A percentile compares a stretch with the other conserved stretches of the same genome.
Evolutionary conservation across 805 yeast species (phyloP).

Genomic region (Hyphopichia homilentoma): DNA sequence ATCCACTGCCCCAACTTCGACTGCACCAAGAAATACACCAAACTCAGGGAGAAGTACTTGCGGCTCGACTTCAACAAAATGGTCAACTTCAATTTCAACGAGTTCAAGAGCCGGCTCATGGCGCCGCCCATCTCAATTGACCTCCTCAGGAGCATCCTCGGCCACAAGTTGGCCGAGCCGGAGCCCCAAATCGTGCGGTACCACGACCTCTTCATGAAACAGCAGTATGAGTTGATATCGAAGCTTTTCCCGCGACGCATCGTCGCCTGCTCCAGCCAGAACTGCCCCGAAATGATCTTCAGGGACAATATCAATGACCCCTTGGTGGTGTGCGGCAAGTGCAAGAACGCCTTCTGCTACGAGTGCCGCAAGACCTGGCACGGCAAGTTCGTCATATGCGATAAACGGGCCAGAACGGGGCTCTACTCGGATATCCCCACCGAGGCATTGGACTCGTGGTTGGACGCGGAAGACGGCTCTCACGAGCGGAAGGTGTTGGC

Average conservation of each 20-base stretch:
- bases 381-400: conserved; percentile 48
- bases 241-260: conserved; percentile 46
- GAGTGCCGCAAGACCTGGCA: conserved; percentile 62
- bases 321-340: conserved; percentile 46
- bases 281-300: conserved; percentile 47
- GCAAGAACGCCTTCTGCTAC: conserved; percentile 53
- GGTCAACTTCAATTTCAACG: conserved; percentile 17
- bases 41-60: conserved; percentile 13
- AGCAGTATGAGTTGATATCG: conserved; percentile 41
- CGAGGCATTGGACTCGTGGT: conserved; percentile 33
- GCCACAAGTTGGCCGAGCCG: conserved; percentile 7
- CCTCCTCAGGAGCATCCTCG: conserved; percentile 28
- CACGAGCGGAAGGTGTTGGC: conserved; percentile 30
- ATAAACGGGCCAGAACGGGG: conserved; percentile 11
- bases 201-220: conserved; percentile 29
- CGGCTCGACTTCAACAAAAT: conserved; percentile 10
- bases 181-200: conserved; percentile 32
- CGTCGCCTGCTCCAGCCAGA: conserved; percentile 51
- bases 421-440: conserved; percentile 24
- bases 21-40: conserved; percentile 30
- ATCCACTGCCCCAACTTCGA: conserved; percentile 59
- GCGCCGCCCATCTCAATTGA: conserved; percentile 35
- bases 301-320: conserved; percentile 44
- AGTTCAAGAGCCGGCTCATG: conserved; percentile 37
- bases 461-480: conserved; percentile 26